phyloP scores from a whole-genome alignment of 306 rosid genomes.

The Parietaria judaica region DNA sequence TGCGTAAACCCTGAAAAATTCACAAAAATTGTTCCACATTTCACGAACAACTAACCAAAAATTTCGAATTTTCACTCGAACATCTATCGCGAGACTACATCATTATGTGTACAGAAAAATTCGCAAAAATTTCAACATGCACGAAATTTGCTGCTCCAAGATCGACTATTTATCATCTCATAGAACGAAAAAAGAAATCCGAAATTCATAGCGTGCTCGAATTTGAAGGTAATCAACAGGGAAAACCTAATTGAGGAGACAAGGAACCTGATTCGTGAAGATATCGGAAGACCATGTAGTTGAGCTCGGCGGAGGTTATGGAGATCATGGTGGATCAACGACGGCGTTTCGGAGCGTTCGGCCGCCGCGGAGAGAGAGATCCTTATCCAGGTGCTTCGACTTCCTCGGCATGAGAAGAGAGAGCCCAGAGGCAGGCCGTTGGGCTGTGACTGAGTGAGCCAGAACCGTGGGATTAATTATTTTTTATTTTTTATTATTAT shows the following conservation, averaged over 20 bases:
- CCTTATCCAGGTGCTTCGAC: background rate
- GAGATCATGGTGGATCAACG: conserved; percentile 35
- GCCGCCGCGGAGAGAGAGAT: background rate
- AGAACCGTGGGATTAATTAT: background rate
- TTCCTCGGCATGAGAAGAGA: background rate
- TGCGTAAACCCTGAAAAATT: conserved; percentile 45
- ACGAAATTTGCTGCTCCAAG: background rate
- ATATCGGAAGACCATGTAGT: conserved; percentile 55
- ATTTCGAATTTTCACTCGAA: background rate
- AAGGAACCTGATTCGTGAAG: conserved; percentile 50
- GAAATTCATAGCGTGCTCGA: background rate
- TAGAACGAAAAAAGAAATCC: background rate
- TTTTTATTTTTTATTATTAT: background rate
- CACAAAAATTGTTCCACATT: background rate
- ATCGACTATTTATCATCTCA: background rate
- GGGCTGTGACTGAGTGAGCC: background rate
- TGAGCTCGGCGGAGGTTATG: conserved; percentile 42
- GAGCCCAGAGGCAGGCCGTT: conserved; percentile 15
- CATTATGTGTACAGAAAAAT: no score
- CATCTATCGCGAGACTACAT: no score
- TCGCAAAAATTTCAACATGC: background rate
- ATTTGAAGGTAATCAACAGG: background rate
- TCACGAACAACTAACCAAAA: background rate
- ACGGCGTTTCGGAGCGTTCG: conserved; percentile 3
- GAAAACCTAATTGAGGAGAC: background rate